Evolutionary conservation across 2,329 filamentous ascomycete genomes (phyloP).

Genomic region (Alternaria brassicae): DNA sequence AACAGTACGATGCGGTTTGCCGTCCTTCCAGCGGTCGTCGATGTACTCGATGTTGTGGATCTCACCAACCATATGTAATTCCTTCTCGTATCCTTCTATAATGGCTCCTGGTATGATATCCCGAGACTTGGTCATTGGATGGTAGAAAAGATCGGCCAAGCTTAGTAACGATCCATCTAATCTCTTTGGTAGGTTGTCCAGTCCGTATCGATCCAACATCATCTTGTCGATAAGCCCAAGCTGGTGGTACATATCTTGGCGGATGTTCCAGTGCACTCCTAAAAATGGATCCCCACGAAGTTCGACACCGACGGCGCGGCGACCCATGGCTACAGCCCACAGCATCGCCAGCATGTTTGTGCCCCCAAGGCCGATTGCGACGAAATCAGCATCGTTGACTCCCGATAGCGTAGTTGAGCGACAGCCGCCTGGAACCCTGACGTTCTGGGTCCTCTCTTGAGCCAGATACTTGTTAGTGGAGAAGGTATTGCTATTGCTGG

Average conservation of each 20-base stretch:
- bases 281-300: conserved; percentile 26
- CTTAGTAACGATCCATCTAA: conserved; percentile 22
- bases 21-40: conserved; percentile 26
- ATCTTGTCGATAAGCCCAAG: conserved; percentile 27
- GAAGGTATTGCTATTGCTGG: background rate
- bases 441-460: conserved; percentile 10
- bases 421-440: conserved; percentile 3
- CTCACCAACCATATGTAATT: conserved; percentile 16
- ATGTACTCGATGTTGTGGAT: conserved; percentile 27
- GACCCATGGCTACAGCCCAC: conserved; percentile 25
- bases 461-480: conserved; percentile 11
- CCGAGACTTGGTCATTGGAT: conserved; percentile 11
- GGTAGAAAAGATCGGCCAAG: conserved; percentile 21
- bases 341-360: conserved; percentile 29
- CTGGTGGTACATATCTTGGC: conserved; percentile 28
- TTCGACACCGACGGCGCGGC: conserved; percentile 23
- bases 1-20: conserved; percentile 22
- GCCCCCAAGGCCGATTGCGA: conserved; percentile 27
- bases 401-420: conserved; percentile 10
- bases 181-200: conserved; percentile 16
- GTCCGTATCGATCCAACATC: conserved; percentile 24
- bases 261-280: conserved; percentile 30
- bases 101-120: conserved; percentile 24
- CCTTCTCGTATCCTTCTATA: conserved; percentile 23
- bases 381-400: conserved; percentile 27